Conservation (phyloP, 2,329 filamentous ascomycete species). For the Colletotrichum sp. region DNA sequence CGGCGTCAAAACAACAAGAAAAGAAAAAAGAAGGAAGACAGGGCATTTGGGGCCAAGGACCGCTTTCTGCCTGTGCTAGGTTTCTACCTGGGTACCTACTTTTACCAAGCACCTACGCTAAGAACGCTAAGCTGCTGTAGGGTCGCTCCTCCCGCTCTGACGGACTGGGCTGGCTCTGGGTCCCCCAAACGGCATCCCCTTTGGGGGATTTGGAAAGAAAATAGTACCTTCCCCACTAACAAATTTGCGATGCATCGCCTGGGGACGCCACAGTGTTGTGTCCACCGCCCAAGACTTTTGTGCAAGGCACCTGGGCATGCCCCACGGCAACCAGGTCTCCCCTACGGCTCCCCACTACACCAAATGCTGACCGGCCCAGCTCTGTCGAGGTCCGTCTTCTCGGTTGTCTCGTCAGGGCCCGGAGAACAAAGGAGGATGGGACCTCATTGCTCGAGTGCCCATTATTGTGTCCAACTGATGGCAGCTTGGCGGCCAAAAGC, state of each 20-base stretch:
- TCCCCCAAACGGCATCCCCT: constrained; percentile 1
- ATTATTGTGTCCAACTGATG: background rate
- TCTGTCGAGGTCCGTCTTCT: background rate
- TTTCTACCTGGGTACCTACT: background rate
- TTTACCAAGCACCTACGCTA: background rate
- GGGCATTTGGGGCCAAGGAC: background rate
- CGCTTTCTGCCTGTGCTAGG: constrained; percentile 1
- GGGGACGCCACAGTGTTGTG: background rate
- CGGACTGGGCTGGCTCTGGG: constrained; percentile 8
- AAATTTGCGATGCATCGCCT: background rate
- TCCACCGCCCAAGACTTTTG: background rate
- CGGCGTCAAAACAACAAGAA: background rate
- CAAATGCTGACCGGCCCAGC: background rate
- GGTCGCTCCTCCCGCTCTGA: constrained; percentile 17
- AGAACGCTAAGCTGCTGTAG: background rate
- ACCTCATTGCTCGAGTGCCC: background rate
- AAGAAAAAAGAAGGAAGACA: background rate
- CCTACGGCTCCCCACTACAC: background rate
- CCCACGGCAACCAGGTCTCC: background rate
- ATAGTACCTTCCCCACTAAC: background rate
- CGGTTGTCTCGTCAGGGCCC: background rate
- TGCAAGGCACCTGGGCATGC: background rate
- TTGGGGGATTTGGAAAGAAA: background rate
- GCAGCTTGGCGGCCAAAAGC: background rate
- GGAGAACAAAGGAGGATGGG: background rate